A percentile compares a stretch with the other conserved stretches of the same genome.
These are phyloP conservation scores for Ceratobasidium papillatum DNA, from an alignment of 1,284 basidiomycete species.

Conservation along the genomic window DNA sequence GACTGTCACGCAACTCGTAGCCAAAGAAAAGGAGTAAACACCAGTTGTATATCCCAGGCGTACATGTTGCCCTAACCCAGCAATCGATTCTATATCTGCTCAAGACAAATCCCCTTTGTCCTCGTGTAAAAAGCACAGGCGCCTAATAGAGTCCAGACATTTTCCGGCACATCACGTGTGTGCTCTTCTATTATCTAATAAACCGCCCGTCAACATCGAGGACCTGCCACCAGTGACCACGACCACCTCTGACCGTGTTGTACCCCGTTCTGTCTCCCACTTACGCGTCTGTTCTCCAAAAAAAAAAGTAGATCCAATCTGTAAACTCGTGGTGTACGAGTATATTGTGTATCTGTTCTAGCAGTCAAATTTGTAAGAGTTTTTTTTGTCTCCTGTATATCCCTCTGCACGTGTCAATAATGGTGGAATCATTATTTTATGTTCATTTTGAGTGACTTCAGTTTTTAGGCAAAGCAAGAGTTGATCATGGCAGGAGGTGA, in stretches of 20 bases:
- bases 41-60: no score
- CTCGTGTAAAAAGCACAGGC: background rate
- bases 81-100: no score
- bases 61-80: no score
- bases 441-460: conserved; percentile 31
- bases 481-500: conserved; percentile 40
- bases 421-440: conserved; percentile 4
- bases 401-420: conserved; percentile 9
- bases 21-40: no score
- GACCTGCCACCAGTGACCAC: conserved; percentile 33
- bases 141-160: background rate
- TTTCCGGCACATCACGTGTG: background rate
- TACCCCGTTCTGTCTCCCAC: background rate
- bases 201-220: conserved; percentile 15
- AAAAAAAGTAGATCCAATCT: conserved; percentile 24
- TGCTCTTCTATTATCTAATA: conserved; percentile 4
- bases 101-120: no score
- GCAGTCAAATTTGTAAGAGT: conserved; percentile 41
- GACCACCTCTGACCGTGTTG: conserved; percentile 30
- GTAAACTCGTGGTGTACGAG: conserved; percentile 42
- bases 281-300: conserved; percentile 24
- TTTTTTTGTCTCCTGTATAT: conserved; percentile 37
- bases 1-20: no score
- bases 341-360: conserved; percentile 40
- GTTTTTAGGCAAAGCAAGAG: conserved; percentile 12